Evolutionary conservation across 139 green algal genomes (phyloP).

Genomic region (Penium margaritaceum): DNA sequence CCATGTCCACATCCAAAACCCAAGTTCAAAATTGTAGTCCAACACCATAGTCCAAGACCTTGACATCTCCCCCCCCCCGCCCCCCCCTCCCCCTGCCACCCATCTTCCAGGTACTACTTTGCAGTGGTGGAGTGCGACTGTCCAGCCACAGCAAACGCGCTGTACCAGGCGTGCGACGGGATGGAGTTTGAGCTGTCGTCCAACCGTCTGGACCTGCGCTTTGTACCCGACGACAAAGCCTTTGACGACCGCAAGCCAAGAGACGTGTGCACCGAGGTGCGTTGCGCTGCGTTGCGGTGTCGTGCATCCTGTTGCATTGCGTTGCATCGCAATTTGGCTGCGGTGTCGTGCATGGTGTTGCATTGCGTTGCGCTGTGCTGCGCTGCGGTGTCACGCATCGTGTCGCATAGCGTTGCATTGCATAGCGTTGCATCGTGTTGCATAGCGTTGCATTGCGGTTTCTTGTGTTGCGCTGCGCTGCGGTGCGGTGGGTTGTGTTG

Average conservation of each 20-base stretch:
- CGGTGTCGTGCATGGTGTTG: too few species aligned
- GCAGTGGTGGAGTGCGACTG: conserved; percentile 74
- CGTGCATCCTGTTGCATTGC: too few species aligned
- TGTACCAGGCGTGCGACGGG: conserved; percentile 87
- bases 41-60: background rate
- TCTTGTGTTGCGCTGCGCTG: too few species aligned
- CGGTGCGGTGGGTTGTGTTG: too few species aligned
- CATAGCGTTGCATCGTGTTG: too few species aligned
- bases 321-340: too few species aligned
- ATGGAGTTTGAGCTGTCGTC: conserved; percentile 71
- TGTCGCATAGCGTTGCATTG: too few species aligned
- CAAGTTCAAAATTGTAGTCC: background rate
- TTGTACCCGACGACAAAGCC: conserved; percentile 69
- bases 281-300: too few species aligned
- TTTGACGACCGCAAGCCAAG: conserved; percentile 56
- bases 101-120: conserved; percentile 64
- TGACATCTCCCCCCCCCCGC: background rate
- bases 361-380: too few species aligned
- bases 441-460: too few species aligned
- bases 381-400: too few species aligned
- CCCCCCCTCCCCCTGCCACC: too few species aligned
- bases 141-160: conserved; percentile 53
- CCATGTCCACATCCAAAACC: background rate
- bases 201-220: conserved; percentile 84
- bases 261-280: conserved; percentile 39